Conservation (phyloP, 768 basidiomycete genomes). For the Trametes elegans region DNA sequence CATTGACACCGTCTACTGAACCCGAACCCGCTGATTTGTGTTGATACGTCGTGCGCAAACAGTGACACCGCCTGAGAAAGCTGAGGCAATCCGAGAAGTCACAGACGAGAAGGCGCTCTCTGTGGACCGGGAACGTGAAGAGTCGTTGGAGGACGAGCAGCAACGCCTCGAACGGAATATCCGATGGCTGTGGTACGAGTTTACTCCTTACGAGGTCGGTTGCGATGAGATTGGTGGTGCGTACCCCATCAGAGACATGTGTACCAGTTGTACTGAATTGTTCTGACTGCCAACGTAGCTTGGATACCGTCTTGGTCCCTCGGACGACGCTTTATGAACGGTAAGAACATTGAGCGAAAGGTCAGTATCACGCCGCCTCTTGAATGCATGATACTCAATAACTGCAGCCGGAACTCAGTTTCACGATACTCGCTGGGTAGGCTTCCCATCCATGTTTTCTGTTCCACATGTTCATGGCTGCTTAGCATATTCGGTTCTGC, state of each 20-base stretch:
- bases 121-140: neutral
- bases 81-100: conserved; percentile 3
- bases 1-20: neutral
- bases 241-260: neutral
- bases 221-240: conserved; percentile 29
- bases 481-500: conserved; percentile 28
- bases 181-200: conserved; percentile 29
- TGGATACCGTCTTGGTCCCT: conserved; percentile 29
- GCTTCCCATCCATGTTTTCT: neutral
- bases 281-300: conserved; percentile 1
- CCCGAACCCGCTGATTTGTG: neutral
- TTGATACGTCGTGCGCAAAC: neutral
- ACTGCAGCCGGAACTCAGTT: conserved; percentile 24
- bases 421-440: conserved; percentile 27
- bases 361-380: conserved; percentile 13
- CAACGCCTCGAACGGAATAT: conserved; percentile 6
- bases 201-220: conserved; percentile 28
- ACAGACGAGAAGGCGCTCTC: conserved; percentile 9
- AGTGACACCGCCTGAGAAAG: conserved; percentile 18
- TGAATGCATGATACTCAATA: neutral
- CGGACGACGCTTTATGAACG: conserved; percentile 23
- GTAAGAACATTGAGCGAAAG: conserved; percentile 21
- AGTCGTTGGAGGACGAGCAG: conserved; percentile 9
- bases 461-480: neutral
- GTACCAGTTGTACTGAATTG: neutral